Conservation (phyloP, 352 stramenopile species). For the Phytophthora meadii region DNA sequence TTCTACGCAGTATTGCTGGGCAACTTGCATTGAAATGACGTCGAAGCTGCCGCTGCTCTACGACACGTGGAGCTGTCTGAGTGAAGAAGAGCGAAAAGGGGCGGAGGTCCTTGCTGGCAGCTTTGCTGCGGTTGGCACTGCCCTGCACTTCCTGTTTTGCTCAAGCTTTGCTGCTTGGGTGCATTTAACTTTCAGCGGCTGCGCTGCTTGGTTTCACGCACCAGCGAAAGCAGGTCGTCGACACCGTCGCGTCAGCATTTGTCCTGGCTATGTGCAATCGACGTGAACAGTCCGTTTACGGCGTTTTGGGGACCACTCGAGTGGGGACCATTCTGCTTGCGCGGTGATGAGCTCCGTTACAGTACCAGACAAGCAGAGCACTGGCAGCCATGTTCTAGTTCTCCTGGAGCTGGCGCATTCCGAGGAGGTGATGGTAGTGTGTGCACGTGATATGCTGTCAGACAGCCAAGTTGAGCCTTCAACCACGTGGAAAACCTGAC, state of each 20-base stretch:
- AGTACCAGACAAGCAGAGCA: slow-evolving; percentile 2
- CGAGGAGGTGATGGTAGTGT: not conserved
- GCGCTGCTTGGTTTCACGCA: not conserved
- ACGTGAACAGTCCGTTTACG: slow-evolving; percentile 6
- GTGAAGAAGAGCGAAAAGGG: slow-evolving; percentile 14
- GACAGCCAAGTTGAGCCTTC: not conserved
- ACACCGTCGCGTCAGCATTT: not conserved
- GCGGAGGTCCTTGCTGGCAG: not conserved
- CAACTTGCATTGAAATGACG: slow-evolving; percentile 28
- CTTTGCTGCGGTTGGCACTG: slow-evolving; percentile 4
- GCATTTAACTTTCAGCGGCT: slow-evolving; percentile 21
- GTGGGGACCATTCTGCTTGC: slow-evolving; percentile 1
- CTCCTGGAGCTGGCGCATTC: slow-evolving; percentile 5
- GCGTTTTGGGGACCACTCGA: slow-evolving; percentile 1
- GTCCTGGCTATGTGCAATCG: slow-evolving; percentile 7
- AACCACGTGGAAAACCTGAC: not conserved
- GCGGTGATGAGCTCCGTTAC: not conserved
- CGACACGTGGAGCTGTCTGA: slow-evolving; percentile 26
- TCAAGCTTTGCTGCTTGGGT: slow-evolving; percentile 24
- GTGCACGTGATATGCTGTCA: not conserved
- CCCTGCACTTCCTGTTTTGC: slow-evolving; percentile 3
- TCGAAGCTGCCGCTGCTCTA: slow-evolving; percentile 8
- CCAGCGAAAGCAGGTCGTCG: slow-evolving; percentile 3
- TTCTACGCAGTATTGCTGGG: slow-evolving; percentile 8
- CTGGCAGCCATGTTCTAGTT: slow-evolving; percentile 9